phyloP scores from a whole-genome alignment of 2,329 filamentous ascomycete genomes.

The Helotiales sp. region DNA sequence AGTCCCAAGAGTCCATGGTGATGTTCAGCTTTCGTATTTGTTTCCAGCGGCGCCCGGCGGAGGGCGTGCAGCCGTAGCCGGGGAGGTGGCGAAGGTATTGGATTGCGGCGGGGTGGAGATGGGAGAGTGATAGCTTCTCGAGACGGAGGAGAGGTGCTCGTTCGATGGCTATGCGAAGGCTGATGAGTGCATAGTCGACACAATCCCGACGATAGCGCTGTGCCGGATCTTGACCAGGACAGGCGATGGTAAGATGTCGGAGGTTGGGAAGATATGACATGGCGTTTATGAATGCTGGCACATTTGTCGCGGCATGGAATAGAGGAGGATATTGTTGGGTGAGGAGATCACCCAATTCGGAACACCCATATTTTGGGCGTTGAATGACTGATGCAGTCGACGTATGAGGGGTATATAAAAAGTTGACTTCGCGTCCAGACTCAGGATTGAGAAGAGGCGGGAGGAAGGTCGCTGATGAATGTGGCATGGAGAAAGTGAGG shows the following conservation, averaged over 20 bases:
- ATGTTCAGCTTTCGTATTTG: conserved; percentile 76
- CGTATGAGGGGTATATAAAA: conserved; percentile 78
- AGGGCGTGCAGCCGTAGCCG: conserved; percentile 73
- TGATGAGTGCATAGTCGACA: conserved; percentile 88
- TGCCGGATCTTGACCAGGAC: conserved; percentile 67
- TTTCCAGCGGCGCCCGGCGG: conserved; percentile 70
- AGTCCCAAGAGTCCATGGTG: conserved; percentile 70
- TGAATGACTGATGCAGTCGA: conserved; percentile 61
- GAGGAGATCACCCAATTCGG: conserved; percentile 76
- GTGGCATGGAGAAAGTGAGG: conserved; percentile 75
- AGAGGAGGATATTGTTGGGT: conserved; percentile 85
- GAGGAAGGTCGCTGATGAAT: conserved; percentile 76
- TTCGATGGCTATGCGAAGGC: conserved; percentile 80
- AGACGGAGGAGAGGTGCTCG: conserved; percentile 66
- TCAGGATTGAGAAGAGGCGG: conserved; percentile 79
- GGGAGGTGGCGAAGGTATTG: conserved; percentile 74
- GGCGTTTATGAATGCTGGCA: conserved; percentile 78
- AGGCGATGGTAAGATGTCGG: conserved; percentile 73
- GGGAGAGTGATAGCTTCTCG: conserved; percentile 68
- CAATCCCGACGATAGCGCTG: conserved; percentile 74
- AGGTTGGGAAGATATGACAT: conserved; percentile 69
- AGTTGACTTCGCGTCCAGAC: conserved; percentile 75
- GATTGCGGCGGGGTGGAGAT: conserved; percentile 74
- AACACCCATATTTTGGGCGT: conserved; percentile 75
- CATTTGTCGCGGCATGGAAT: conserved; percentile 87